Conservation (phyloP, 805 yeast species). For the Komagataella populi region DNA sequence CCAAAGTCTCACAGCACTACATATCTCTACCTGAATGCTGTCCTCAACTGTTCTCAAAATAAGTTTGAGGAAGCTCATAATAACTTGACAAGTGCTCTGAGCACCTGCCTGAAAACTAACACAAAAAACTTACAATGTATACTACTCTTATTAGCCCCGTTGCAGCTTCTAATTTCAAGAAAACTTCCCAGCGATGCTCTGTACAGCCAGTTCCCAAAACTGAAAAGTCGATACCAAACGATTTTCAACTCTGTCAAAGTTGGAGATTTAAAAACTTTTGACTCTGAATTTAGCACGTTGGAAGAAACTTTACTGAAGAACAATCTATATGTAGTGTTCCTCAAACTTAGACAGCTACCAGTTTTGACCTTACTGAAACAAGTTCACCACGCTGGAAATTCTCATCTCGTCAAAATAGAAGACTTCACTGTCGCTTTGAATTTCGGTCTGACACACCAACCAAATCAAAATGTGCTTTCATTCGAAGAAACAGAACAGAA, state of each 20-base stretch:
- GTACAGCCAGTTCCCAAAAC: slow-evolving; percentile 26
- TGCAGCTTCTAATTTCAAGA: slow-evolving; percentile 35
- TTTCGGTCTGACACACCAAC: slow-evolving; percentile 13
- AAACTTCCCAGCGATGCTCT: slow-evolving; percentile 28
- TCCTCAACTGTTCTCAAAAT: slow-evolving; percentile 51
- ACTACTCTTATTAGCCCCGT: slow-evolving; percentile 48
- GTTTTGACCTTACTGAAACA: slow-evolving; percentile 36
- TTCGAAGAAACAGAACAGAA: slow-evolving; percentile 55
- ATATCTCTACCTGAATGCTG: slow-evolving; percentile 58
- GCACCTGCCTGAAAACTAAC: slow-evolving; percentile 12
- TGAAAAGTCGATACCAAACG: slow-evolving; percentile 28
- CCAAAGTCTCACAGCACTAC: slow-evolving; percentile 42
- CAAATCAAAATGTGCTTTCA: slow-evolving; percentile 6
- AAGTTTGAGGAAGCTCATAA: slow-evolving; percentile 37
- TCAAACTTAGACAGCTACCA: slow-evolving; percentile 35
- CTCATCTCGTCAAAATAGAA: slow-evolving; percentile 20
- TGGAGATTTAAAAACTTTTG: slow-evolving; percentile 48
- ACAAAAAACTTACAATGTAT: slow-evolving; percentile 29
- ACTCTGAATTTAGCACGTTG: slow-evolving; percentile 25
- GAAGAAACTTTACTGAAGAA: slow-evolving; percentile 39
- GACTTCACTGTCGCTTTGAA: slow-evolving; percentile 31
- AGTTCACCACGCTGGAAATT: slow-evolving; percentile 10
- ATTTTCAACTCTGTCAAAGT: slow-evolving; percentile 30
- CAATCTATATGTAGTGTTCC: slow-evolving; percentile 46
- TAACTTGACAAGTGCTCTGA: slow-evolving; percentile 38